Conservation (phyloP, 768 basidiomycete species). For the Dioszegia aurantiaca region DNA sequence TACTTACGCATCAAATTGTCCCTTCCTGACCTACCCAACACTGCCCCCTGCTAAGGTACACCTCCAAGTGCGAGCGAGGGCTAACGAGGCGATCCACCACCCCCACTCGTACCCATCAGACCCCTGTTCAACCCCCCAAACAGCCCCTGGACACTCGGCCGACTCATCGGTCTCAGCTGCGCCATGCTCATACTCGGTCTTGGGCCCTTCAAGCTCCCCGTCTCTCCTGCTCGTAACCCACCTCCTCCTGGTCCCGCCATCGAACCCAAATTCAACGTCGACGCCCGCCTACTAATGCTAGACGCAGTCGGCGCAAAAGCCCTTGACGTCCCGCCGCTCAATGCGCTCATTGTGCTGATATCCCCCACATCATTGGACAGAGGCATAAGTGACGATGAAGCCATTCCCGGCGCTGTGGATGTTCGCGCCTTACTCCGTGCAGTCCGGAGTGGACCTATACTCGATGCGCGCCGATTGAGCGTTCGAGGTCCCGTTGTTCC, state of each 20-base stretch:
- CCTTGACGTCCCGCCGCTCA: conserved; percentile 1
- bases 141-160: conserved; percentile 13
- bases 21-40: no score
- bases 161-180: conserved; percentile 1
- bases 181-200: conserved; percentile 19
- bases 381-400: background rate
- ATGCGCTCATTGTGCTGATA: background rate
- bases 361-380: background rate
- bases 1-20: no score
- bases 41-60: no score
- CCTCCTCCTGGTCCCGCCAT: background rate
- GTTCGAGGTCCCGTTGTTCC: conserved; percentile 6
- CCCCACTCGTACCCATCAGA: background rate
- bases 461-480: conserved; percentile 1
- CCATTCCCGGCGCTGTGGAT: conserved; percentile 13
- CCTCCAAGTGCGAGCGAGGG: no score
- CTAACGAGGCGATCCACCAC: background rate
- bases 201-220: conserved; percentile 11
- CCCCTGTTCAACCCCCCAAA: background rate
- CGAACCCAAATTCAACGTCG: conserved; percentile 1
- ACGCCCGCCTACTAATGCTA: conserved; percentile 6
- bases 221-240: no score
- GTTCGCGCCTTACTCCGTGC: background rate
- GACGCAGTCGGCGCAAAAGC: background rate
- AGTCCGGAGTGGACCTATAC: conserved; percentile 13